Conservation (phyloP, 345 rosid genomes). For the Mallotus nudiflorus region DNA sequence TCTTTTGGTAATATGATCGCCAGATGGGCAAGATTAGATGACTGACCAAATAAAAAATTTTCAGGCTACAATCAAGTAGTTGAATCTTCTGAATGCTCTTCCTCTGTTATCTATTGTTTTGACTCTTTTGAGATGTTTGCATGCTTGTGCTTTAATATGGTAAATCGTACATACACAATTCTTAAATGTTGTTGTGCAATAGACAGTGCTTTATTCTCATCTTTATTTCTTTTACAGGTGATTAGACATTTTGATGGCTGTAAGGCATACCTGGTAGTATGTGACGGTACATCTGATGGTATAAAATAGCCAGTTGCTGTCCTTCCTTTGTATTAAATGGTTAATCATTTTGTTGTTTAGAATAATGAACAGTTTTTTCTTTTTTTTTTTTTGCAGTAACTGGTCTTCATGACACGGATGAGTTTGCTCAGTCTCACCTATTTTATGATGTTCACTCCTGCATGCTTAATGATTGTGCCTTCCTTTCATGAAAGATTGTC, state of each 20-base stretch:
- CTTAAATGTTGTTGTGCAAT: background rate
- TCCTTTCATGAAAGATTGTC: background rate
- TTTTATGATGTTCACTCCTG: background rate
- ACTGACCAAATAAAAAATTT: background rate
- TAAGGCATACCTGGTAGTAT: constrained; percentile 96
- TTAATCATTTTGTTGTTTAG: background rate
- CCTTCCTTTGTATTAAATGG: background rate
- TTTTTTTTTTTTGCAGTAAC: constrained; percentile 57
- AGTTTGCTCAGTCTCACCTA: constrained; percentile 94
- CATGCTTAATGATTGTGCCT: background rate
- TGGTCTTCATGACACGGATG: constrained; percentile 99
- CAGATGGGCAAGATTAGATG: background rate
- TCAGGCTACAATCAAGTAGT: background rate
- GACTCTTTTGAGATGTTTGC: background rate
- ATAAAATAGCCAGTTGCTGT: constrained; percentile 23
- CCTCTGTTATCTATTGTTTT: background rate
- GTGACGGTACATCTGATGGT: constrained; percentile 99
- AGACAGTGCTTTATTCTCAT: background rate
- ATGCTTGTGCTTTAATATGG: background rate
- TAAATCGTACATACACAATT: background rate
- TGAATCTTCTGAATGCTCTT: background rate
- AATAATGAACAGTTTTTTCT: background rate
- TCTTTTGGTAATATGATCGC: background rate
- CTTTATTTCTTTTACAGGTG: constrained; percentile 45
- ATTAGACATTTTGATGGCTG: constrained; percentile 94